Conservation (phyloP, 306 rosid genomes). For the Vigna reflexopilosa region DNA sequence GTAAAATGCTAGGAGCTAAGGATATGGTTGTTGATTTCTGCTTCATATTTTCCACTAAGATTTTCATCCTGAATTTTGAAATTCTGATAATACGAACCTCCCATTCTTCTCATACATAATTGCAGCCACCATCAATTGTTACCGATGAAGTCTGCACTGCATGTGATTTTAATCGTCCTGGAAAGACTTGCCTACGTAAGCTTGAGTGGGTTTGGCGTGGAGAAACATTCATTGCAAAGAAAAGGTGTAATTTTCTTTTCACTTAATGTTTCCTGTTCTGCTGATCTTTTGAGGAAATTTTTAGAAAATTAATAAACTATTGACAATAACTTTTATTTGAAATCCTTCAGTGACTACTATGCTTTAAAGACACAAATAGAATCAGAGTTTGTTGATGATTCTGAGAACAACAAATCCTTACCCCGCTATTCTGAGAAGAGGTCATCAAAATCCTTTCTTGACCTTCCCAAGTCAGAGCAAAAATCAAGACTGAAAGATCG, state of each 20-base stretch:
- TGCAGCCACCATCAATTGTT: slow-evolving; percentile 95
- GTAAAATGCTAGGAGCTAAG: slow-evolving; percentile 20
- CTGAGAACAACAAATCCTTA: slow-evolving; percentile 43
- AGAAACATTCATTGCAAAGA: slow-evolving; percentile 85
- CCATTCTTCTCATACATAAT: slow-evolving; percentile 40
- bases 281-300: slow-evolving; percentile 21
- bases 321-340: slow-evolving; percentile 39
- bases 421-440: slow-evolving; percentile 47
- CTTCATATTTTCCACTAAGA: slow-evolving; percentile 23
- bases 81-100: slow-evolving; percentile 32
- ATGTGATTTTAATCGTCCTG: slow-evolving; percentile 98
- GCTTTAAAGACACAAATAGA: slow-evolving; percentile 94
- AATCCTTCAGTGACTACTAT: slow-evolving; percentile 82
- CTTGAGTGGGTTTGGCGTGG: slow-evolving; percentile 99
- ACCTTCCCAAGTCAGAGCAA: slow-evolving; percentile 89
- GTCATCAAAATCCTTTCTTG: slow-evolving; percentile 82
- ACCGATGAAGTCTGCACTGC: slow-evolving; percentile 98
- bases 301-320: slow-evolving; percentile 40
- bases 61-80: slow-evolving; percentile 36
- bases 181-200: slow-evolving; percentile 89
- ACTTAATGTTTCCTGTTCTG: slow-evolving; percentile 27
- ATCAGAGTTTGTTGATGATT: slow-evolving; percentile 80
- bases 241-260: slow-evolving; percentile 58
- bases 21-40: slow-evolving; percentile 27
- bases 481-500: slow-evolving; percentile 88